Evolutionary conservation across 176 grass and related monocot genomes (phyloP).

Genomic region (Oryza rufipogon): DNA sequence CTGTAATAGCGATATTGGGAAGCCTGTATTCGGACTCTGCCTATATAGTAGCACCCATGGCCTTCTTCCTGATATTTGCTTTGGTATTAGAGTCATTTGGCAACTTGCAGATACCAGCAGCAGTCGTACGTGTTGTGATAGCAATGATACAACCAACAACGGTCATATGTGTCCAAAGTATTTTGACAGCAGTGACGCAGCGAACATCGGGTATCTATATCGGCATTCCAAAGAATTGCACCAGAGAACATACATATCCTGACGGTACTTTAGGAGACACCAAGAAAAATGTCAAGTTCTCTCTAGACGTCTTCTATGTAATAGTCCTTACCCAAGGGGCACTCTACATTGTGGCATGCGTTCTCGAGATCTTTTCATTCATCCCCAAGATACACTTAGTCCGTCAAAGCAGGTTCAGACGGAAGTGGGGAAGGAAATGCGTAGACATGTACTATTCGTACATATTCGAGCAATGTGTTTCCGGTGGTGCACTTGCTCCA

Average conservation of each 20-base stretch:
- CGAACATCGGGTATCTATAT: not conserved
- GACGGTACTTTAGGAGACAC: not conserved
- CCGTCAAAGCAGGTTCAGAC: not conserved
- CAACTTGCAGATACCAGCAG: slow-evolving; percentile 36
- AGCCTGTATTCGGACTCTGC: fast-evolving
- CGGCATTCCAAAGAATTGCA: not conserved
- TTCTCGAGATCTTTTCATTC: slow-evolving; percentile 24
- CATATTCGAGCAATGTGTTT: slow-evolving; percentile 1
- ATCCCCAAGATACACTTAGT: not conserved
- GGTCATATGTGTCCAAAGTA: not conserved
- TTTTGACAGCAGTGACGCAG: not conserved
- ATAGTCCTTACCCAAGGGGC: slow-evolving; percentile 25
- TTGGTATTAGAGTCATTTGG: not conserved
- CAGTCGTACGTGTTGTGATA: not conserved
- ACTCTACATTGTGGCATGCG: not conserved
- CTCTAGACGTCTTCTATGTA: slow-evolving; percentile 8
- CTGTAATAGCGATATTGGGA: not conserved
- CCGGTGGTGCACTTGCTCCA: not conserved
- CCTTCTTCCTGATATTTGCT: fast-evolving
- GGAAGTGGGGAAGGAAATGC: not conserved
- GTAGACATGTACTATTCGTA: slow-evolving; percentile 18
- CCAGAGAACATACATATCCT: not conserved
- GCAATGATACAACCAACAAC: not conserved
- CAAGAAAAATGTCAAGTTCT: not conserved
- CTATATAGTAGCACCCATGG: not conserved